Conservation (phyloP, 768 basidiomycete species). For the Pisolithus marmoratus region DNA sequence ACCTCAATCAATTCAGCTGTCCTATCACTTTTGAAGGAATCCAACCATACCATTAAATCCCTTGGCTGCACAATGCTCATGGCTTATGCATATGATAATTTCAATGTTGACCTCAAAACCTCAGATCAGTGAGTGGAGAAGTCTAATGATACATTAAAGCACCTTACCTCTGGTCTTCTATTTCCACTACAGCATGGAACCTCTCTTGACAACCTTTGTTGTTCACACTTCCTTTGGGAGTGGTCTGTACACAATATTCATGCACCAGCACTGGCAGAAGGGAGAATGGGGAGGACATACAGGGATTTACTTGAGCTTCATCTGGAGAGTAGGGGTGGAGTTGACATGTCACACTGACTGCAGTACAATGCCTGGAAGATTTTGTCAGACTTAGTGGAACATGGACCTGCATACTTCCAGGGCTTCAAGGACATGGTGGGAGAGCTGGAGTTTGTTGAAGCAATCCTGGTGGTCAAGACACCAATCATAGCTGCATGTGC, state of each 20-base stretch:
- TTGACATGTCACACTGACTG: too few relatives aligned
- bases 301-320: too few relatives aligned
- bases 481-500: too few relatives aligned
- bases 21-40: constrained; percentile 19
- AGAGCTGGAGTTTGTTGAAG: too few relatives aligned
- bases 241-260: constrained; percentile 18
- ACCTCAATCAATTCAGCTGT: constrained; percentile 19
- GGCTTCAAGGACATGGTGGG: too few relatives aligned
- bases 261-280: too few relatives aligned
- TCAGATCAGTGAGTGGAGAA: constrained; percentile 27
- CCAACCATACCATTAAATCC: constrained; percentile 8
- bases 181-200: constrained; percentile 18
- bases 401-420: too few relatives aligned
- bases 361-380: too few relatives aligned
- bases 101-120: constrained; percentile 34
- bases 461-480: too few relatives aligned
- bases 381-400: too few relatives aligned
- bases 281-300: too few relatives aligned
- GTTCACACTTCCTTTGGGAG: constrained; percentile 31
- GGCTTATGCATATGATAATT: constrained; percentile 37
- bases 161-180: constrained; percentile 19
- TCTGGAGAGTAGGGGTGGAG: too few relatives aligned
- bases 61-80: constrained; percentile 21
- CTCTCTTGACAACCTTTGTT: constrained; percentile 22
- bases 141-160: constrained; percentile 12